Conservation (phyloP, 192 early-diverging fungal genomes). For the Chytriomyces sp. region DNA sequence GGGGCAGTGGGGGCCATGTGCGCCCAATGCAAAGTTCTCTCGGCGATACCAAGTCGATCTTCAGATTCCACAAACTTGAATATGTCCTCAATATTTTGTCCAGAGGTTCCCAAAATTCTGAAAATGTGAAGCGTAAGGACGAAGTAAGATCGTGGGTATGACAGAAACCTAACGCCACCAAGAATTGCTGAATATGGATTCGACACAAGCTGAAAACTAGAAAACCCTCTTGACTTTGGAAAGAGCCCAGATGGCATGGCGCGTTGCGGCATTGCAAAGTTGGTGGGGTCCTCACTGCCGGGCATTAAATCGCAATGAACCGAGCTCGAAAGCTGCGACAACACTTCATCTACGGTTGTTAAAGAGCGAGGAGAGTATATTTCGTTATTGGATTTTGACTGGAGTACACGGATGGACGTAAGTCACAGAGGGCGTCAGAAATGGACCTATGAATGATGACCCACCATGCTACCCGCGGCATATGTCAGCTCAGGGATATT, state of each 20-base stretch:
- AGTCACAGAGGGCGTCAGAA: conserved; percentile 50
- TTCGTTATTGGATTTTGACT: conserved; percentile 20
- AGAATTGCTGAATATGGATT: conserved; percentile 80
- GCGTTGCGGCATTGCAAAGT: conserved; percentile 82
- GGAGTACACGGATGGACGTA: neutral
- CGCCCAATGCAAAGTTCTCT: conserved; percentile 73
- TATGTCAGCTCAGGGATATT: conserved; percentile 2
- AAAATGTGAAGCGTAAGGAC: too few relatives aligned
- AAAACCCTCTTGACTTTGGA: conserved; percentile 55
- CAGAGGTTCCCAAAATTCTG: conserved; percentile 77
- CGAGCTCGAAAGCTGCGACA: conserved; percentile 65
- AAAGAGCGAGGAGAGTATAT: conserved; percentile 14
- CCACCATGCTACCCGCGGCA: conserved; percentile 23
- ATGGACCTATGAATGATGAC: conserved; percentile 51
- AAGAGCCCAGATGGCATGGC: conserved; percentile 78
- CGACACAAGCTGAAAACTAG: conserved; percentile 69
- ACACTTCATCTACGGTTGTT: conserved; percentile 65
- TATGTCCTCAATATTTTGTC: conserved; percentile 90
- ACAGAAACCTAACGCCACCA: conserved; percentile 69
- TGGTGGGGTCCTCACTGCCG: conserved; percentile 77
- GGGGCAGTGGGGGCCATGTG: conserved; percentile 93
- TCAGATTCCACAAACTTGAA: conserved; percentile 62
- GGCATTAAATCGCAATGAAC: conserved; percentile 81
- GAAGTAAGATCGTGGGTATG: neutral
- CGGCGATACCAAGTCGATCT: conserved; percentile 73